Conservation (phyloP, 73 alveolate species). For the Tetrahymena thermophila region DNA sequence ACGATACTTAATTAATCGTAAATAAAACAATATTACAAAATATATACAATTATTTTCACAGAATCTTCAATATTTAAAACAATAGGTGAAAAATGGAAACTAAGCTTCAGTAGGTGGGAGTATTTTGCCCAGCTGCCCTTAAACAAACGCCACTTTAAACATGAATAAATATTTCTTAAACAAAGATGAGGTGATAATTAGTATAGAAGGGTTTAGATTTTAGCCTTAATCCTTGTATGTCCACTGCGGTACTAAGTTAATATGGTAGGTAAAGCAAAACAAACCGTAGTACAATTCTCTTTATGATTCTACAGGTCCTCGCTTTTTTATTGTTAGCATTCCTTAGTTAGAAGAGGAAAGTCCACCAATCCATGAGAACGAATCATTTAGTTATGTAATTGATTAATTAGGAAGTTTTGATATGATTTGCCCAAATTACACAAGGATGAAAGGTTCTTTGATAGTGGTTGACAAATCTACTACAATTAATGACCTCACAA, state of each 20-base stretch:
- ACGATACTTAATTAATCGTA: background rate
- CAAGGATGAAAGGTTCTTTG: background rate
- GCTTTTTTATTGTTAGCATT: background rate
- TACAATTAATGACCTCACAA: background rate
- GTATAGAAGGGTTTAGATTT: background rate
- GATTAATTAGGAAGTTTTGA: background rate
- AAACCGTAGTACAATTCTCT: background rate
- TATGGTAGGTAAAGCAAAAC: background rate
- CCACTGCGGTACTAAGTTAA: background rate
- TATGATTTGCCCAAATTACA: background rate
- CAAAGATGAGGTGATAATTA: background rate
- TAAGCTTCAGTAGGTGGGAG: background rate
- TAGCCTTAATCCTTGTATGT: background rate
- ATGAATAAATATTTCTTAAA: background rate
- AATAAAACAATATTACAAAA: background rate
- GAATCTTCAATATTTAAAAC: background rate
- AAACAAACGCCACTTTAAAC: background rate
- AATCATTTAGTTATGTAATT: background rate
- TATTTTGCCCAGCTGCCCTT: background rate
- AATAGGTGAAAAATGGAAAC: background rate
- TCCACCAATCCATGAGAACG: background rate
- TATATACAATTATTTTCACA: background rate
- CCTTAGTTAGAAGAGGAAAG: background rate
- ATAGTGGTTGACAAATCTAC: background rate
- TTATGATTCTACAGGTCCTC: background rate